Evolutionary conservation across 139 green algal genomes (phyloP).

Genomic region (Dunaliella primolecta): DNA sequence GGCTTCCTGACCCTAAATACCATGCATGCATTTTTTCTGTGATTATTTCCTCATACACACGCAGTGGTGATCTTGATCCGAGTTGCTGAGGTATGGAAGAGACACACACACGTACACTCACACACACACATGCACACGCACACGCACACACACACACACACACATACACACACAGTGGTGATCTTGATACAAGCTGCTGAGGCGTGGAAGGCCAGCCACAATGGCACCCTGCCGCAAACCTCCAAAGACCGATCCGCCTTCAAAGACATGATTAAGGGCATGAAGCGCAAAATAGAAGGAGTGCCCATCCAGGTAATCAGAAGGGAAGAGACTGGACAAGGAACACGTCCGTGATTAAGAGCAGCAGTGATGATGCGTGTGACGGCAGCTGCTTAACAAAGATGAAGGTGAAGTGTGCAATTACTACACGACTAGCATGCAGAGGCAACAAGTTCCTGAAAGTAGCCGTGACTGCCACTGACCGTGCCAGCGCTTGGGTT

Average conservation of each 20-base stretch:
- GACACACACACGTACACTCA: neutral
- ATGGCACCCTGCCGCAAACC: conserved; percentile 46
- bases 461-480: too few relatives aligned
- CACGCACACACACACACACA: neutral
- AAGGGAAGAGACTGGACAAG: too few relatives aligned
- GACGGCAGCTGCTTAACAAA: too few relatives aligned
- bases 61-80: conserved; percentile 67
- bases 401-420: too few relatives aligned
- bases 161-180: conserved; percentile 40
- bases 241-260: conserved; percentile 62
- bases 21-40: neutral
- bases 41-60: neutral
- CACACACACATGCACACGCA: neutral
- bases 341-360: too few relatives aligned
- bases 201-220: conserved; percentile 50
- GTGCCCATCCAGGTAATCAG: conserved; percentile 51
- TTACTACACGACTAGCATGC: too few relatives aligned
- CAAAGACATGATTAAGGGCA: conserved; percentile 53
- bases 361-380: too few relatives aligned
- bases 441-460: too few relatives aligned
- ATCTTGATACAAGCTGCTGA: conserved; percentile 64
- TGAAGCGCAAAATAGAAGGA: conserved; percentile 24
- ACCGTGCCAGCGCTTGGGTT: too few relatives aligned
- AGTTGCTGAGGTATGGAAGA: conserved; percentile 53
- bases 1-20: too few relatives aligned